Evolutionary conservation across 306 rosid genomes (phyloP).

Genomic region (Vicia faba): DNA sequence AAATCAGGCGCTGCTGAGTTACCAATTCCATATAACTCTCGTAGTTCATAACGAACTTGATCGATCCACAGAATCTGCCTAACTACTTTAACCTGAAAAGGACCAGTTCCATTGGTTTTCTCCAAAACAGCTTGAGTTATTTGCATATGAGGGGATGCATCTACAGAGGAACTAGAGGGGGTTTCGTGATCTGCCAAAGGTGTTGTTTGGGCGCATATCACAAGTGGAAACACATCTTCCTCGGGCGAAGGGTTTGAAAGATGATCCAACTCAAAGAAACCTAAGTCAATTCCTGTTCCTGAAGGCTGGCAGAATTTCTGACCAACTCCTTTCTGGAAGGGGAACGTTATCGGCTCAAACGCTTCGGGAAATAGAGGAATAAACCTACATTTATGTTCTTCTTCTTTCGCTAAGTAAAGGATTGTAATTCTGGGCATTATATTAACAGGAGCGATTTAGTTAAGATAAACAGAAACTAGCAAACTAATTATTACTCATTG

Average conservation of each 20-base stretch:
- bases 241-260: constrained; percentile 73
- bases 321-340: constrained; percentile 77
- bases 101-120: constrained; percentile 50
- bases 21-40: constrained; percentile 86
- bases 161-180: constrained; percentile 38
- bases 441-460: constrained; percentile 9
- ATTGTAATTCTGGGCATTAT: constrained; percentile 68
- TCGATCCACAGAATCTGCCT: constrained; percentile 88
- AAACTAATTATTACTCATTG: background rate
- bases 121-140: constrained; percentile 86
- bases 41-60: constrained; percentile 75
- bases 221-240: constrained; percentile 80
- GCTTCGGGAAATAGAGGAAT: constrained; percentile 67
- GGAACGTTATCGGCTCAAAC: constrained; percentile 62
- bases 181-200: constrained; percentile 45
- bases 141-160: constrained; percentile 69
- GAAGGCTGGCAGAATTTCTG: constrained; percentile 79
- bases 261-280: constrained; percentile 88
- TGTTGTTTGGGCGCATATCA: constrained; percentile 76
- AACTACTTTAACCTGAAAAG: constrained; percentile 77
- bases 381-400: constrained; percentile 64
- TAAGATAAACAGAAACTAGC: constrained; percentile 18
- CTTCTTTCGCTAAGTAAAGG: constrained; percentile 88
- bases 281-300: constrained; percentile 91
- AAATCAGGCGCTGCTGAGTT: constrained; percentile 62